A percentile compares a stretch with the other conserved stretches of the same genome.
Conservation (phyloP, 305 asterid species). For the Rubia tinctorum region DNA sequence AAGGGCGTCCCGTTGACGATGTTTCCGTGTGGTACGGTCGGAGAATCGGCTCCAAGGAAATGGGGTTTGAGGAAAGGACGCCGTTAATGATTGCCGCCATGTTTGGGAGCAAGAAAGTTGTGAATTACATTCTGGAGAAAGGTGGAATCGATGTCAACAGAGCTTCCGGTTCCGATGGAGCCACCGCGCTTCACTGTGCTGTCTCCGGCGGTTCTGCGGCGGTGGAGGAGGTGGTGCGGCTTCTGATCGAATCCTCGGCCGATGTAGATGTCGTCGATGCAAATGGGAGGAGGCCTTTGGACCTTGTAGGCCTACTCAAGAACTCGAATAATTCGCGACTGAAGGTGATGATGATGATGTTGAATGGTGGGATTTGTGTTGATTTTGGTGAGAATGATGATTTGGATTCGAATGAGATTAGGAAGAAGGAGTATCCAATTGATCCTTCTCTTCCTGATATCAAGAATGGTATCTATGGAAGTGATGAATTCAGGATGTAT, state of each 20-base stretch:
- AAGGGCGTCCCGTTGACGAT: constrained; percentile 27
- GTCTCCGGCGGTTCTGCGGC: constrained; percentile 29
- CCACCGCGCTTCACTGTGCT: constrained; percentile 44
- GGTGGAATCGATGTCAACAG: constrained; percentile 30
- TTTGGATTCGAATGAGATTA: constrained; percentile 16
- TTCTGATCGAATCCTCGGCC: constrained; percentile 42
- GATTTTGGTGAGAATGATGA: constrained; percentile 13
- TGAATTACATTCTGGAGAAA: constrained; percentile 32
- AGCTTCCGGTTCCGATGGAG: constrained; percentile 36
- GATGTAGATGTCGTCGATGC: constrained; percentile 29
- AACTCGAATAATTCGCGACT: constrained; percentile 18
- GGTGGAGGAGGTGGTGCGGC: constrained; percentile 28
- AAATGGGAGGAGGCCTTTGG: constrained; percentile 31
- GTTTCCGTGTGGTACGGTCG: constrained; percentile 36
- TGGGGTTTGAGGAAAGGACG: constrained; percentile 41
- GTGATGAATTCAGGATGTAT: constrained; percentile 46
- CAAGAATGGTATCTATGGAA: constrained; percentile 35
- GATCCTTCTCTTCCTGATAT: constrained; percentile 48
- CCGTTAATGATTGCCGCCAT: constrained; percentile 43
- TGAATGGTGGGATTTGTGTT: constrained; percentile 13
- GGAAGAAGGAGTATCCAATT: constrained; percentile 39
- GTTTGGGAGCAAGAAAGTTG: constrained; percentile 35
- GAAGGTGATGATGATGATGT: constrained; percentile 24
- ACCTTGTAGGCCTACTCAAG: constrained; percentile 18
- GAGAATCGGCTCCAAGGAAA: constrained; percentile 31